A percentile compares a stretch with the other conserved stretches of the same genome.
Conservation (phyloP, 169 alveolate genomes). For the Prorocentrum cordatum region DNA sequence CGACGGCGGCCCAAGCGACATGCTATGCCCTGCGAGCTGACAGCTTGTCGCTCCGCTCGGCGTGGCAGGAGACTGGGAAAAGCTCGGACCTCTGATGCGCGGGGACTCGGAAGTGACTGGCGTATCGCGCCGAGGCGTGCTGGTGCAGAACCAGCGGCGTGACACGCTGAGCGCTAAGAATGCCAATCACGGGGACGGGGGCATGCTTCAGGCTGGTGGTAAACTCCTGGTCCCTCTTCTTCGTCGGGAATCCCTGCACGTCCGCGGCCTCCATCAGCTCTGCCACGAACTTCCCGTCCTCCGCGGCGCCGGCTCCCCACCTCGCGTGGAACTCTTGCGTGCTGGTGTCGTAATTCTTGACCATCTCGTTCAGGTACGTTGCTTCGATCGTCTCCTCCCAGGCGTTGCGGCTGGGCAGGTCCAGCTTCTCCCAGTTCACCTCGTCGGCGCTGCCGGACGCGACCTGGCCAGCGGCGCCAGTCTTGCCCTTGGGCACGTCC, state of each 20-base stretch:
- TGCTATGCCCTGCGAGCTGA: too few species aligned
- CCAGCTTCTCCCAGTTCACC: neutral
- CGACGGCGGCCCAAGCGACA: too few species aligned
- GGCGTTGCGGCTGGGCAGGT: neutral
- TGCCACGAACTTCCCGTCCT: constrained; percentile 48
- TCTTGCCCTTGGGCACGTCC: neutral
- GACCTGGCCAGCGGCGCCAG: too few species aligned
- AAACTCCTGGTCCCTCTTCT: neutral
- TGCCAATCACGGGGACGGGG: too few species aligned
- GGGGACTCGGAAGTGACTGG: too few species aligned
- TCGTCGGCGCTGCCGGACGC: neutral
- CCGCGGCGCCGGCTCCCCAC: neutral
- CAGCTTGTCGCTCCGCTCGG: too few species aligned
- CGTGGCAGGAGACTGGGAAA: too few species aligned
- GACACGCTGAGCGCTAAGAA: too few species aligned
- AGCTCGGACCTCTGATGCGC: too few species aligned
- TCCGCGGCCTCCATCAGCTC: constrained; percentile 59
- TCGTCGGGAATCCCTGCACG: neutral
- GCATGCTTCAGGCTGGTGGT: too few species aligned
- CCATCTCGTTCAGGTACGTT: neutral
- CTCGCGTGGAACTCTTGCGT: neutral
- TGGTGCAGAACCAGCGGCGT: too few species aligned
- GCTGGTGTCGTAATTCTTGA: neutral
- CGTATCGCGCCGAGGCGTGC: too few species aligned
- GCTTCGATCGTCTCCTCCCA: constrained; percentile 59